Percentiles rank a stretch among this genome's conserved stretches.
Conservation (phyloP, 2,329 filamentous ascomycete genomes). For the Xylariaceae sp. region DNA sequence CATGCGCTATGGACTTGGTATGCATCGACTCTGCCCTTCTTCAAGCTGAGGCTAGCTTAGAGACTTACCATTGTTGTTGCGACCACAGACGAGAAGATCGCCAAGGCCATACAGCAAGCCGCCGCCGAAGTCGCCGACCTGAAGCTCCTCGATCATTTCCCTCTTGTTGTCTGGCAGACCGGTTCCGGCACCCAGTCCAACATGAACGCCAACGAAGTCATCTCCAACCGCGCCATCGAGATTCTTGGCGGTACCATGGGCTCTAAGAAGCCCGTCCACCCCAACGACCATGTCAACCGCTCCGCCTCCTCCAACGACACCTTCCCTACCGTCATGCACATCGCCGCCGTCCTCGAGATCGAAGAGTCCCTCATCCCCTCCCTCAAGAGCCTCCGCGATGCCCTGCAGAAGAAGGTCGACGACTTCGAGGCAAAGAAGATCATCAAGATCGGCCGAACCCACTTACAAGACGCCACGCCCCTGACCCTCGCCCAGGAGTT, state of each 20-base stretch:
- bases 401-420: constrained; percentile 83
- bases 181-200: constrained; percentile 98
- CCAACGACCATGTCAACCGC: constrained; percentile 99
- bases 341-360: constrained; percentile 90
- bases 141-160: constrained; percentile 96
- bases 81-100: constrained; percentile 73
- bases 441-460: constrained; percentile 98
- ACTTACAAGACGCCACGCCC: constrained; percentile 95
- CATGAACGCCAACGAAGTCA: constrained; percentile 99
- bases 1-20: constrained; percentile 87
- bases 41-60: constrained; percentile 5
- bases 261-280: constrained; percentile 96
- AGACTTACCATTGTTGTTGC: constrained; percentile 24
- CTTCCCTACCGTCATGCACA: constrained; percentile 99
- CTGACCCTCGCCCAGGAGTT: constrained; percentile 96
- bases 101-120: constrained; percentile 90
- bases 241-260: constrained; percentile 93
- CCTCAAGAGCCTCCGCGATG: constrained; percentile 74
- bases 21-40: constrained; percentile 24
- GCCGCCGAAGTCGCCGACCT: constrained; percentile 88
- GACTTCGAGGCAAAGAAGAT: constrained; percentile 81
- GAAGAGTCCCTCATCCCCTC: constrained; percentile 81
- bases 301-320: constrained; percentile 98
- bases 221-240: constrained; percentile 98
- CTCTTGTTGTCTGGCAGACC: constrained; percentile 98